These are phyloP conservation scores for Phaeosphaeriaceae sp. DNA, from an alignment of 2,329 filamentous ascomycete genomes.

Conservation along the genomic window DNA sequence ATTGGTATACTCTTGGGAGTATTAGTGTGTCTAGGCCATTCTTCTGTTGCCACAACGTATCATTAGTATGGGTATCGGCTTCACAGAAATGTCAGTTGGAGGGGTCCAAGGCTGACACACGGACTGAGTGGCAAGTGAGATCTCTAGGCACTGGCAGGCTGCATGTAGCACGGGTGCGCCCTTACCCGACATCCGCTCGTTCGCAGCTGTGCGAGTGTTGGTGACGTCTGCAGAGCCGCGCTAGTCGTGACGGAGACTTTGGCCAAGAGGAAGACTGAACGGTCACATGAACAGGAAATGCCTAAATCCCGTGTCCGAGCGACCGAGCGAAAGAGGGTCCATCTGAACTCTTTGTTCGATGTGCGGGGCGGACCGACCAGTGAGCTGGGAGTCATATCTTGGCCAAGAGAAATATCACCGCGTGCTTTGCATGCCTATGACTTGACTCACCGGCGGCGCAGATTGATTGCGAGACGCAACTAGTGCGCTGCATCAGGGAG, in stretches of 20 bases:
- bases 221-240: constrained; percentile 40
- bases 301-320: constrained; percentile 10
- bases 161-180: constrained; percentile 16
- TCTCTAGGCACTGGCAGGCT: constrained; percentile 13
- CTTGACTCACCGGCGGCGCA: constrained; percentile 22
- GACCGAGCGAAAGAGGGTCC: constrained; percentile 4
- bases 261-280: constrained; percentile 24
- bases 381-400: constrained; percentile 29
- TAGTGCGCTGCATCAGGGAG: not conserved
- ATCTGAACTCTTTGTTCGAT: constrained; percentile 11
- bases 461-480: not conserved
- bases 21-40: not conserved
- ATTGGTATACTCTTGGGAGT: not conserved
- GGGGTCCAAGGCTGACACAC: constrained; percentile 12
- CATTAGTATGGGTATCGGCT: constrained; percentile 9
- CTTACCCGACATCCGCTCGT: constrained; percentile 23
- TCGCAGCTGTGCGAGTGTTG: constrained; percentile 13
- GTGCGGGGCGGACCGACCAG: constrained; percentile 28
- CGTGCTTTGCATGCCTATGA: not conserved
- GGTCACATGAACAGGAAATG: constrained; percentile 16
- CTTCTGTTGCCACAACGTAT: constrained; percentile 10
- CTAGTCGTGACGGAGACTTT: constrained; percentile 21
- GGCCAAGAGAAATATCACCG: constrained; percentile 8
- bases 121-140: not conserved
- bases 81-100: constrained; percentile 5